phyloP scores from a whole-genome alignment of 768 basidiomycete species.

The Boletus sensibilis region DNA sequence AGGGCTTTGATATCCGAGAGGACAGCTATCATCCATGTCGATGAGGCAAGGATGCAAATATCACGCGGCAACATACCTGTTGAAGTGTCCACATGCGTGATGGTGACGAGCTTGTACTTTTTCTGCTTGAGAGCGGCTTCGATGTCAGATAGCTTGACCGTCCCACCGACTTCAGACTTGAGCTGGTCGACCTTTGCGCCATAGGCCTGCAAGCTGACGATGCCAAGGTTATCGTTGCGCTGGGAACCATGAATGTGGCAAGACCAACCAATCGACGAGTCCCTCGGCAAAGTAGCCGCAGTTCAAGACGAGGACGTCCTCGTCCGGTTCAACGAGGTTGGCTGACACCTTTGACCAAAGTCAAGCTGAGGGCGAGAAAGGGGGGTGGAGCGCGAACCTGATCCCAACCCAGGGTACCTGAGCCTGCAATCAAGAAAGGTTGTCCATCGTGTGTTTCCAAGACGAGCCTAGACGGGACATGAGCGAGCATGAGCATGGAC shows the following conservation, averaged over 20 bases:
- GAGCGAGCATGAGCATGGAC: background rate
- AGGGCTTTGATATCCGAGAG: conserved; percentile 81
- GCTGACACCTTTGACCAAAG: conserved; percentile 66
- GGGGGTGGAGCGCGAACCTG: conserved; percentile 48
- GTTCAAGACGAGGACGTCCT: conserved; percentile 79
- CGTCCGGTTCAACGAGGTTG: conserved; percentile 83
- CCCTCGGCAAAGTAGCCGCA: conserved; percentile 94
- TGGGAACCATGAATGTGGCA: background rate
- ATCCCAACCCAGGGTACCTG: conserved; percentile 97
- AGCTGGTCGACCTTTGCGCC: conserved; percentile 86
- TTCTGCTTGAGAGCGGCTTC: conserved; percentile 70
- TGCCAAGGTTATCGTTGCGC: background rate
- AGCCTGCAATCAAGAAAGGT: conserved; percentile 91
- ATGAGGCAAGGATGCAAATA: background rate
- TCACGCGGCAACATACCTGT: conserved; percentile 46
- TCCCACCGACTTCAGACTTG: conserved; percentile 78
- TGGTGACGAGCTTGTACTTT: conserved; percentile 85
- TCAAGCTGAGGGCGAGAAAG: background rate
- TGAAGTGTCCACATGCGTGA: conserved; percentile 96
- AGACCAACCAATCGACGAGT: conserved; percentile 75
- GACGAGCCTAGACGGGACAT: conserved; percentile 51
- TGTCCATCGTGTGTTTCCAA: conserved; percentile 78
- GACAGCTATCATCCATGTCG: conserved; percentile 51
- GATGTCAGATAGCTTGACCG: conserved; percentile 58
- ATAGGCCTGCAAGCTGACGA: conserved; percentile 72